Percentiles rank a stretch among this genome's conserved stretches.
Conservation (phyloP, 306 rosid species). For the Cucurbita ficifolia region DNA sequence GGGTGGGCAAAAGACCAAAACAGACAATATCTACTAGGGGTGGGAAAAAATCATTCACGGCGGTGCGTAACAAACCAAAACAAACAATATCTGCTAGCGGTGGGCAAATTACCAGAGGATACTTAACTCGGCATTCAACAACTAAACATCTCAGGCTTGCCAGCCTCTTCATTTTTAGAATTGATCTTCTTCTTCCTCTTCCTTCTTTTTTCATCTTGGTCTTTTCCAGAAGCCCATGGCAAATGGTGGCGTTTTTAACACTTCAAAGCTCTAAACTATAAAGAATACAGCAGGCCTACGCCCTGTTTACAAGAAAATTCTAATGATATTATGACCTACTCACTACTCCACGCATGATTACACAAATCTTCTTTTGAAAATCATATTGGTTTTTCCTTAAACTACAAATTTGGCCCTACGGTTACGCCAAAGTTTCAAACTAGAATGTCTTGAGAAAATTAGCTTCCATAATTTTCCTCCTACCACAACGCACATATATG, state of each 20-base stretch:
- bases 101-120: neutral
- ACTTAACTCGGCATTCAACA: neutral
- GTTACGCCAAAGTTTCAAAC: neutral
- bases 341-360: neutral
- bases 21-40: too few species aligned
- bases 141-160: neutral
- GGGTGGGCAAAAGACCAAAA: too few species aligned
- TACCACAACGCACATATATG: neutral
- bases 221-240: neutral
- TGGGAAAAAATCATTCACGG: too few species aligned
- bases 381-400: neutral
- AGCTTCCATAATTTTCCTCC: neutral
- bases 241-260: neutral
- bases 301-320: neutral
- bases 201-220: neutral
- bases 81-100: too few species aligned
- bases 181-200: neutral
- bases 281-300: neutral
- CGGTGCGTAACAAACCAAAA: too few species aligned
- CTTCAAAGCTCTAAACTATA: neutral
- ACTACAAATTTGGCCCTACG: too few species aligned
- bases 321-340: neutral
- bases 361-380: neutral
- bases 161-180: neutral
- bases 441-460: neutral